phyloP scores from a whole-genome alignment of 2,329 filamentous ascomycete species.

The Penicillium thymicola region DNA sequence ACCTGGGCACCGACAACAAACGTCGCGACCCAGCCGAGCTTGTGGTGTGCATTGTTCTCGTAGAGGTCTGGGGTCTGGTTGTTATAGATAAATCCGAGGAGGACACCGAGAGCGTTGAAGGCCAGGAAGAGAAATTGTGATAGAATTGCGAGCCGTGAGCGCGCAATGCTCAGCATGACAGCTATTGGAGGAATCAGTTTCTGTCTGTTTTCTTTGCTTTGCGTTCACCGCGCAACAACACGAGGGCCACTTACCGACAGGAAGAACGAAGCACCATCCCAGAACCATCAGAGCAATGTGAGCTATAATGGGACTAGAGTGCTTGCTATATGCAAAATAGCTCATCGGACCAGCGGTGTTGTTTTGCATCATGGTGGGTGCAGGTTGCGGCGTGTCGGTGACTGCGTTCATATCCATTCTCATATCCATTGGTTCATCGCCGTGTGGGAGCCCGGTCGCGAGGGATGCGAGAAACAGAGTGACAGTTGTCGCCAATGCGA shows the following conservation, averaged over 20 bases:
- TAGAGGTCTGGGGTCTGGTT: slow-evolving; percentile 80
- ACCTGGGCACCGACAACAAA: slow-evolving; percentile 69
- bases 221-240: background rate
- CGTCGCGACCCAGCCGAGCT: slow-evolving; percentile 79
- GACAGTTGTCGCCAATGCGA: slow-evolving; percentile 27
- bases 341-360: slow-evolving; percentile 37
- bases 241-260: slow-evolving; percentile 57
- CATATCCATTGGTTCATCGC: slow-evolving; percentile 31
- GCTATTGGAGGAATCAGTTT: slow-evolving; percentile 47
- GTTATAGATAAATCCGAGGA: slow-evolving; percentile 71
- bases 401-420: slow-evolving; percentile 21
- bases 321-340: slow-evolving; percentile 43
- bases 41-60: slow-evolving; percentile 81
- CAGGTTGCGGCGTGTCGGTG: slow-evolving; percentile 13
- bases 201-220: background rate
- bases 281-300: slow-evolving; percentile 70
- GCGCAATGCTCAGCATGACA: slow-evolving; percentile 80
- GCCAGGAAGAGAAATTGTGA: slow-evolving; percentile 66
- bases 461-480: slow-evolving; percentile 25
- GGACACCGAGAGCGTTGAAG: slow-evolving; percentile 61
- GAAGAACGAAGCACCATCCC: slow-evolving; percentile 70
- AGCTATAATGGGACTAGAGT: slow-evolving; percentile 55
- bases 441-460: slow-evolving; percentile 34
- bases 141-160: slow-evolving; percentile 69
- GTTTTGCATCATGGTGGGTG: slow-evolving; percentile 12